Base-by-base conservation (phyloP, 1,284 basidiomycete species). In the Ceratorhiza oryzae-sativae region DNA sequence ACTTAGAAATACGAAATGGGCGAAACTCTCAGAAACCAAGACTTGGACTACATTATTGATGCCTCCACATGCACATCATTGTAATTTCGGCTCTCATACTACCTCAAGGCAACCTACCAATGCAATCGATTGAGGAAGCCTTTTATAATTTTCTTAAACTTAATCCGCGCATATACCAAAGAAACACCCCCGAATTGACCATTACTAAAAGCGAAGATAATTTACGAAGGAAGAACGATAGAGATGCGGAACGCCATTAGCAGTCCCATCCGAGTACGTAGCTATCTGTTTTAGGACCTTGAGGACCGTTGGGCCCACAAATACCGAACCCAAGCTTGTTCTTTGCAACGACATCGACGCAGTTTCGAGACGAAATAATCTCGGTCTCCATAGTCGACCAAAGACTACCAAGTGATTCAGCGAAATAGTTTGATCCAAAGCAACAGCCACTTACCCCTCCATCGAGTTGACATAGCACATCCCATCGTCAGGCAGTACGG, bases 321-420 rank as follows among this genome's bases (percentile, higher is more conserved):
- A 93, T 84, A 27, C 87, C 84, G 0, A 84, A 81, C 42, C 84
- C 80, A 76, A 88, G 94, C 77, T 89, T 85, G 46, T 92, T 88
- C 27, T 86, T 82, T 18, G 93, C 82, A 27, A 93, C 83, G 27
- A 92, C 82, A 74, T 93, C 92, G 60, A 94, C 92, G 30, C 90
- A 84, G 78, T 97, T 97, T 42, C 94, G 88, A 0, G 92, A 87
- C 0, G 92, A 86, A 45, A 97, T 81, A 0, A 93, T 95, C 79
- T 94, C 89, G 0, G 95, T 97, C 81, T 97, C 95, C 95, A 97
- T 96, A 6, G 91, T 91, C 12, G 89, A 91, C 59, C 93, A 90
- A 76, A 92, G 85, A 46, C 91, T 91, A 3, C 62, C n/a, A 20
- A 36, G 51, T 48, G 2, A 20, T 41, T 23, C 9, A 48, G 32